Conservation (phyloP, 306 rosid genomes). For the Cicer bijugum region DNA sequence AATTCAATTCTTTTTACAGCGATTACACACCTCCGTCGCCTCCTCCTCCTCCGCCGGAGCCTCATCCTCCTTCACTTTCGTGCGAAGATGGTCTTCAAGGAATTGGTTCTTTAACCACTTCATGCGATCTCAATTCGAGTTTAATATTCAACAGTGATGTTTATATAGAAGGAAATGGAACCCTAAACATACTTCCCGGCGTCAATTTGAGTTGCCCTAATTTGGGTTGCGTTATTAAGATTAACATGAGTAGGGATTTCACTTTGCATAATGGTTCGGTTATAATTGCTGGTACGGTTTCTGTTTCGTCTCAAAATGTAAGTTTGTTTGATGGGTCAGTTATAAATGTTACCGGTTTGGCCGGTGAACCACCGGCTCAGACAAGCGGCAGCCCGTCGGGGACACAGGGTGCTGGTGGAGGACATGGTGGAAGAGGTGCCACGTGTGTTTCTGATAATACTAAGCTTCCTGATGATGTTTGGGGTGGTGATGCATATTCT, state of each 20-base stretch:
- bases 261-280: constrained; percentile 55
- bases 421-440: constrained; percentile 98
- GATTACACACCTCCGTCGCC: constrained; percentile 93
- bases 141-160: constrained; percentile 62
- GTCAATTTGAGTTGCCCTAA: constrained; percentile 71
- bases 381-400: constrained; percentile 91
- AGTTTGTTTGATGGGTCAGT: constrained; percentile 47
- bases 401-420: constrained; percentile 88
- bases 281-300: constrained; percentile 53
- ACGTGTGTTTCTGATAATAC: constrained; percentile 77
- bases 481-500: constrained; percentile 95
- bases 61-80: constrained; percentile 77
- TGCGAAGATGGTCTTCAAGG: constrained; percentile 74
- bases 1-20: constrained; percentile 55
- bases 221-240: constrained; percentile 67
- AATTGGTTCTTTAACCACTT: constrained; percentile 62
- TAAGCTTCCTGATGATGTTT: constrained; percentile 89
- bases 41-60: constrained; percentile 76
- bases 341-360: constrained; percentile 66
- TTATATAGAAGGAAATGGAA: constrained; percentile 82
- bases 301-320: constrained; percentile 39
- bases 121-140: constrained; percentile 72
- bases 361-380: constrained; percentile 80
- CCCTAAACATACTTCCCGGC: constrained; percentile 61
- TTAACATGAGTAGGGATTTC: constrained; percentile 69